Base-by-base conservation (phyloP, 177 flowering plant genomes). In the Vitis hybrid region DNA sequence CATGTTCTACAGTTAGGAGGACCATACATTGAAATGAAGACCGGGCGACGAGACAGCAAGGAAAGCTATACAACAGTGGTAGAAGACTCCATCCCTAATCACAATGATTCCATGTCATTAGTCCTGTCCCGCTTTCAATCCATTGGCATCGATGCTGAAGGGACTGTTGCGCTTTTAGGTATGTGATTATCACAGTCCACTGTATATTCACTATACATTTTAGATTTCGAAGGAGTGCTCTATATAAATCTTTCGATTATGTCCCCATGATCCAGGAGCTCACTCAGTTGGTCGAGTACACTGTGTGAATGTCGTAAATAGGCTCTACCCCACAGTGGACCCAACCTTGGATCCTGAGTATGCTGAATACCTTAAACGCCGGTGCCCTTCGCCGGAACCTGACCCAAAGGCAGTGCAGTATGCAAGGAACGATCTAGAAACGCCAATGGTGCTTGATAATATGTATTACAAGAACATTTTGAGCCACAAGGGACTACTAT, bases 211-310 rank as follows among this genome's bases (percentile, higher is more conserved):
- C 8, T 0, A 40, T 6, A 7, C 2, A 40, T 5, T 40, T 40
- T 40, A 7, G 46, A 35, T 35, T 35, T 35, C 46, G 8, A 35
- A 35, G 46, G 46, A 35, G 7, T 35, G 8, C 46, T 7, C 0
- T 40, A 40, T 40, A 40, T 27, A 0, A 27, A 27, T 6, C 46
- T 40, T 40, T 40, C 46, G 0, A 40, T 40, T 40, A 40, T 40
- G 46, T 40, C 8, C 8, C 46, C 46, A 5, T 40, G 46, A 40
- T 40, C 46, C 74, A 94, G 97, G 98, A 19, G 95, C 91, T 63
- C 98, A 94, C 65, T 91, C 98, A 0, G 92, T 94, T 1, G 98
- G 98, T 3, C 73, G 97, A 70, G 87, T 85, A n/a, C 98, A 92
- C 69, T 94, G 98, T 59, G 55, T 72, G 46, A 91, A 94, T 69